phyloP scores from a whole-genome alignment of 2,329 filamentous ascomycete species.

The Paecilomyces sp. region DNA sequence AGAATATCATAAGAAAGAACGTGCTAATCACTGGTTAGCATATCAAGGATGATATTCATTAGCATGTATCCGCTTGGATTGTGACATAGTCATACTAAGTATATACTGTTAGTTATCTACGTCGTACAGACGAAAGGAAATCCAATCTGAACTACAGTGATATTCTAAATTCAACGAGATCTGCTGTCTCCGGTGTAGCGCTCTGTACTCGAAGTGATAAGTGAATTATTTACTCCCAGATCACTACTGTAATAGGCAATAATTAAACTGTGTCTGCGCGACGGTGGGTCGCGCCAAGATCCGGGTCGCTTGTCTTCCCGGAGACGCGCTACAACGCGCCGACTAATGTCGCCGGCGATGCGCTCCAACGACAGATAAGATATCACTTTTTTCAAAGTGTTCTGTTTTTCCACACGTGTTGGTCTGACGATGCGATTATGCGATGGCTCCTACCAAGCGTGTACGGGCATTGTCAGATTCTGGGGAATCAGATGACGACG shows the following conservation, averaged over 20 bases:
- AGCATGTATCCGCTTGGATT: too few relatives aligned
- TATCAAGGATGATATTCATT: neutral
- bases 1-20: neutral
- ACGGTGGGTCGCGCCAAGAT: neutral
- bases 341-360: neutral
- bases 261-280: neutral
- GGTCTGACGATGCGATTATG: constrained; percentile 2
- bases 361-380: neutral
- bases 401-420: neutral
- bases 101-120: too few relatives aligned
- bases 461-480: constrained; percentile 21
- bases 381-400: neutral
- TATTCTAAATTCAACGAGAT: neutral
- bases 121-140: too few relatives aligned
- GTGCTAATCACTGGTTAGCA: neutral
- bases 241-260: neutral
- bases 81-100: too few relatives aligned
- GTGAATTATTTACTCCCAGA: neutral
- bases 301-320: neutral
- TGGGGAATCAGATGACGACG: constrained; percentile 23
- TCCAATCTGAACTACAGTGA: neutral
- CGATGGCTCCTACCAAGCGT: constrained; percentile 40
- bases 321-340: constrained; percentile 10
- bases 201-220: neutral
- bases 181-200: neutral